Evolutionary conservation across 1,139 yeast genomes (phyloP).

Genomic region (Yamadazyma buinensis): DNA sequence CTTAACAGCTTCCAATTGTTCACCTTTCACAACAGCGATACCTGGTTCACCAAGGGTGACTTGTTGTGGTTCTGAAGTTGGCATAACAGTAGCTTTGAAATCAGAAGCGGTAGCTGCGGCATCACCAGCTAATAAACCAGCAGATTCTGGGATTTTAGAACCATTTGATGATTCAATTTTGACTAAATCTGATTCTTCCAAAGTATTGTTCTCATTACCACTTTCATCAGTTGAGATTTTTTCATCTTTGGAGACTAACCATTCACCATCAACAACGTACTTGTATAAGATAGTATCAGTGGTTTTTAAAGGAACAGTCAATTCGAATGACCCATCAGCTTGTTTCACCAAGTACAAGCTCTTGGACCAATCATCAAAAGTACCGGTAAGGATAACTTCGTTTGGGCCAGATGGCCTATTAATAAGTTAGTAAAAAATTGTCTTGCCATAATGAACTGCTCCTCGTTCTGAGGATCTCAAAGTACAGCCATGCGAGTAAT

Average conservation of each 20-base stretch:
- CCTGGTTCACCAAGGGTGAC: constrained; percentile 60
- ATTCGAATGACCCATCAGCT: constrained; percentile 55
- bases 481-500: no score
- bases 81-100: constrained; percentile 52
- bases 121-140: constrained; percentile 28
- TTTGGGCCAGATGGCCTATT: constrained; percentile 72
- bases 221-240: constrained; percentile 42
- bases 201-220: constrained; percentile 62
- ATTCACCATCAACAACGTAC: constrained; percentile 71
- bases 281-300: constrained; percentile 53
- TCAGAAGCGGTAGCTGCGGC: constrained; percentile 21
- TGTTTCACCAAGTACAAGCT: constrained; percentile 56
- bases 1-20: constrained; percentile 37
- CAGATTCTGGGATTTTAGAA: constrained; percentile 58
- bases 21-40: constrained; percentile 37
- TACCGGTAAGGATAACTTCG: constrained; percentile 70
- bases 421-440: no score
- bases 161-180: constrained; percentile 23
- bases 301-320: constrained; percentile 50
- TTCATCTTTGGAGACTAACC: constrained; percentile 51
- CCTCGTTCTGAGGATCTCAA: no score
- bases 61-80: constrained; percentile 47
- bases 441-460: no score
- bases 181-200: constrained; percentile 40
- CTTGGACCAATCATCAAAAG: constrained; percentile 73